phyloP scores from a whole-genome alignment of 1,139 yeast species.

The Geotrichum aggregatum region DNA sequence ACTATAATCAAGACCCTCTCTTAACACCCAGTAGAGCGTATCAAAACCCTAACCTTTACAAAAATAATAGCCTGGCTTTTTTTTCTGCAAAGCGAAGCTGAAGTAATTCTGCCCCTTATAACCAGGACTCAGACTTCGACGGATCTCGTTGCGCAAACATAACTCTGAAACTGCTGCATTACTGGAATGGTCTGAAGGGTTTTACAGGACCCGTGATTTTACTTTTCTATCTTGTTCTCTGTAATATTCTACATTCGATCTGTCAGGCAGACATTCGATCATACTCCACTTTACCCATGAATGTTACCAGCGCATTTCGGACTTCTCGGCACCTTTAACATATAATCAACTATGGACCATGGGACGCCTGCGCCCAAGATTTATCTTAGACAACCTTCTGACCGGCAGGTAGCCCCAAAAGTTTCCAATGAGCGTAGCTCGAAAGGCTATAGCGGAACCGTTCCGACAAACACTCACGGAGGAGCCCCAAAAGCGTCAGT shows the following conservation, averaged over 20 bases:
- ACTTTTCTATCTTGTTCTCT: not conserved
- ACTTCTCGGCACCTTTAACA: not conserved
- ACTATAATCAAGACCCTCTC: too few relatives aligned
- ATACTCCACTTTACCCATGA: too few relatives aligned
- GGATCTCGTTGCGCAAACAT: too few relatives aligned
- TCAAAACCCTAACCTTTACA: not conserved
- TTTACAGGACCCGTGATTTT: too few relatives aligned
- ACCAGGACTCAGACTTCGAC: too few relatives aligned
- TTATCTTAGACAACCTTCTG: constrained; percentile 14
- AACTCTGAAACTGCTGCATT: too few relatives aligned
- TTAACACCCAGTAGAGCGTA: too few relatives aligned
- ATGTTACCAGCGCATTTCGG: not conserved
- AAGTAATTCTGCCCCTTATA: too few relatives aligned
- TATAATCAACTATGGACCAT: constrained; percentile 12
- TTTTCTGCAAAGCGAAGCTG: too few relatives aligned
- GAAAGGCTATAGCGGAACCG: not conserved
- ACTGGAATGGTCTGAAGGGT: too few relatives aligned
- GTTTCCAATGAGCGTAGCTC: constrained; percentile 6
- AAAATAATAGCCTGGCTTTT: not conserved
- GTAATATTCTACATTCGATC: too few relatives aligned
- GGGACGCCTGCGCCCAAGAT: constrained; percentile 13
- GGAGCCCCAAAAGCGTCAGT: constrained; percentile 14
- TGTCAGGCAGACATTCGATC: too few relatives aligned
- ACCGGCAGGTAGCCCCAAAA: constrained; percentile 1
- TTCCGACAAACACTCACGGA: constrained; percentile 7